Base-by-base conservation (phyloP, 2,329 filamentous ascomycete genomes). In the Leptosphaerulina australis region DNA sequence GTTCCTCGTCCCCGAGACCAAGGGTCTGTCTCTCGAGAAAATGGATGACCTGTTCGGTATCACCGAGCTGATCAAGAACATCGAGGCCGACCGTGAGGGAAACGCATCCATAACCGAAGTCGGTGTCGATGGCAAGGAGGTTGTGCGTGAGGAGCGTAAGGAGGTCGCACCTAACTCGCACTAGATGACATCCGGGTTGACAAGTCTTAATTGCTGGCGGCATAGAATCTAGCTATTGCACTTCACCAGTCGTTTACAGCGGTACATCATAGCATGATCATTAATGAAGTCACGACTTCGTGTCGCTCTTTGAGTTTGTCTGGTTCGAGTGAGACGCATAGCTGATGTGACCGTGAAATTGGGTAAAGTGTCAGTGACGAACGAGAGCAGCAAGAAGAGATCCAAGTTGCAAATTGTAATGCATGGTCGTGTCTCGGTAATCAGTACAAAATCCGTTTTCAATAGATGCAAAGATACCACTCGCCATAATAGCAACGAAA, bases 1-100 rank as follows among this genome's bases (percentile, higher is more conserved):
- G 77, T 84, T 87, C 75, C 80, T 85, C 55, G 79, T 88, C n/a
- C 87, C 87, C 0, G 87, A 90, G 73, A 90, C 87, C 9, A 89
- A 89, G 76, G 86, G 86, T 12, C 53, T 79, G 24, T 78, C 77
- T 33, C 75, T 87, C 51, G 84, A 88, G 72, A 81, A 80, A 68
- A 86, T 87, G 83, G 83, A 87, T 64, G 82, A 86, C 60, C 75
- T 87, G 12, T 87, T 87, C 66, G 84, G 84, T 35, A 77, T 85
- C 38, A 81, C 80, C 3, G 80, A 83, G 52, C 58, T 79, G 24
- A 73, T 70, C 22, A 64, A 71, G 50, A 60, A 69, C 40, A 60
- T 69, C 7, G 62, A 70, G 51, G 66, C 63, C 11, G 68, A 69
- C 39, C 66, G 65, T 24, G 68, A 70, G 54, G 58, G 50, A 21